These are phyloP conservation scores for Triticum turgidum DNA, from an alignment of 176 grass and related monocot species.

Conservation along the genomic window DNA sequence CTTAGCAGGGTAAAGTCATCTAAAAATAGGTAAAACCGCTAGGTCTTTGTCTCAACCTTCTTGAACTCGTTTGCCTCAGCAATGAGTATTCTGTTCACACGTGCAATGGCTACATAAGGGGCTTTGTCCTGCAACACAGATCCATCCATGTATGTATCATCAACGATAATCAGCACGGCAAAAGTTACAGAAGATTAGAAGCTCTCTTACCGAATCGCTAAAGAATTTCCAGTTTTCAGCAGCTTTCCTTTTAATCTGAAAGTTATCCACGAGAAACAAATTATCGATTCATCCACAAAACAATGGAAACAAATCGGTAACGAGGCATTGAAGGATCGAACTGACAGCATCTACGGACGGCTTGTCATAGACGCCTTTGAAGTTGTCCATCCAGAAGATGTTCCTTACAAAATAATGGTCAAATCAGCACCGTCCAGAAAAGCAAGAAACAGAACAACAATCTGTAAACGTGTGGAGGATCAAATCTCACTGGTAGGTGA, in stretches of 20 bases:
- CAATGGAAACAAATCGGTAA: neutral
- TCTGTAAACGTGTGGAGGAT: neutral
- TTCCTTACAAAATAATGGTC: neutral
- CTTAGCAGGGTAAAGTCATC: neutral
- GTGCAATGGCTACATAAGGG: neutral
- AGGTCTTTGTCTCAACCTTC: neutral
- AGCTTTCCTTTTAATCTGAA: neutral
- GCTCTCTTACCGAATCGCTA: neutral
- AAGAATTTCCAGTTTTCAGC: neutral
- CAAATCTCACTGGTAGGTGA: neutral
- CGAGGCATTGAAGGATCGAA: neutral
- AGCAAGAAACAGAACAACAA: neutral
- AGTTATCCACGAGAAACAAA: neutral
- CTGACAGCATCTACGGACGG: neutral
- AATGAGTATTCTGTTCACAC: neutral
- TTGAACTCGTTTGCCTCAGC: neutral
- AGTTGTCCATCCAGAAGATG: neutral
- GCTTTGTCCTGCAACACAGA: neutral
- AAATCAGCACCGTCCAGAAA: slow-evolving; percentile 3
- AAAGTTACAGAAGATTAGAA: neutral
- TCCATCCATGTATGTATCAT: neutral
- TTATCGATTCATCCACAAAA: neutral
- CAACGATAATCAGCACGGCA: neutral
- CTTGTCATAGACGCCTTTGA: neutral
- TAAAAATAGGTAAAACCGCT: neutral